These are phyloP conservation scores for Phoenix dactylifera DNA, from an alignment of 176 grass and related monocot genomes.

Conservation along the genomic window DNA sequence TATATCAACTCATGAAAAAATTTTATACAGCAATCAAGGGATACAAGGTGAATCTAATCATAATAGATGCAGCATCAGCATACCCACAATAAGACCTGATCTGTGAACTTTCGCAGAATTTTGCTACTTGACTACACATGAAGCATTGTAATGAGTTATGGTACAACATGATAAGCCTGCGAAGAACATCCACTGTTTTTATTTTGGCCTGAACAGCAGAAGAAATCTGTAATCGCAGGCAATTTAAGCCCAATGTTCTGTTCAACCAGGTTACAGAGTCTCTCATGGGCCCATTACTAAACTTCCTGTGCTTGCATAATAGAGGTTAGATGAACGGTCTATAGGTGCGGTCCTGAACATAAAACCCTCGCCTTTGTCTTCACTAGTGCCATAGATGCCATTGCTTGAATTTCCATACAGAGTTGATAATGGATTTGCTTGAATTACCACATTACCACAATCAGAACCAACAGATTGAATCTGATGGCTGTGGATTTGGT, in stretches of 20 bases:
- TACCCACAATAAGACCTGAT: too few species aligned
- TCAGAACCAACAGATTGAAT: slow-evolving; percentile 41
- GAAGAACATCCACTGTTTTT: background rate
- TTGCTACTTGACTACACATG: too few species aligned
- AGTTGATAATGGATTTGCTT: slow-evolving; percentile 29
- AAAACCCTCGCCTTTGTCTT: slow-evolving; percentile 56
- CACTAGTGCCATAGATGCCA: slow-evolving; percentile 41
- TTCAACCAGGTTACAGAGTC: slow-evolving; percentile 6
- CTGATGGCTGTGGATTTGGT: slow-evolving; percentile 54
- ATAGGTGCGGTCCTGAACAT: slow-evolving; percentile 70
- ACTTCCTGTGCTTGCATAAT: slow-evolving; percentile 76
- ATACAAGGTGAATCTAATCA: too few species aligned
- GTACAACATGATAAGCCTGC: slow-evolving; percentile 3
- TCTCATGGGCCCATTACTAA: slow-evolving; percentile 71
- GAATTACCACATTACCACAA: slow-evolving; percentile 31
- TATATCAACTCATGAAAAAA: too few species aligned
- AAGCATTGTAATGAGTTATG: background rate
- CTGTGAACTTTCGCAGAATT: too few species aligned
- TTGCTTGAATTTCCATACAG: slow-evolving; percentile 35
- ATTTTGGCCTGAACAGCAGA: background rate
- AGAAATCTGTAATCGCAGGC: too few species aligned
- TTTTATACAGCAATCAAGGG: too few species aligned
- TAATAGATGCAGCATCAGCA: too few species aligned
- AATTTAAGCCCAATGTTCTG: too few species aligned
- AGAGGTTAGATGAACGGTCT: slow-evolving; percentile 71